Percentiles rank a stretch among this genome's conserved stretches.
phyloP scores from a whole-genome alignment of 1,284 basidiomycete species.

The Fomitopsis betulina region DNA sequence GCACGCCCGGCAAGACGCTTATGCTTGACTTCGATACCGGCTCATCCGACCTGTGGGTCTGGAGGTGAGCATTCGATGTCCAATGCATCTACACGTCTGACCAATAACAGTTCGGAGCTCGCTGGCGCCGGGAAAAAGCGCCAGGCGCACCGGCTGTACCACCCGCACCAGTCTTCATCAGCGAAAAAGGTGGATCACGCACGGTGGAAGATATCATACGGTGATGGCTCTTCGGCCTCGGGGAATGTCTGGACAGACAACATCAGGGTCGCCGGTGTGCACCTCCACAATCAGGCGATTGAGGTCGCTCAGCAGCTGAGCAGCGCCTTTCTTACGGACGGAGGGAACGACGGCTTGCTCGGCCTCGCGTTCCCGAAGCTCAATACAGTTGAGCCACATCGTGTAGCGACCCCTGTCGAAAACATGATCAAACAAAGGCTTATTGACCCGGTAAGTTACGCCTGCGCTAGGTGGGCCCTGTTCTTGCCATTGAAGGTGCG shows the following conservation, averaged over 20 bases:
- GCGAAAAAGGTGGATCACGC: constrained; percentile 26
- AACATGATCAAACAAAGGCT: constrained; percentile 32
- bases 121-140: constrained; percentile 19
- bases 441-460: constrained; percentile 20
- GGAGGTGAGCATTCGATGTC: constrained; percentile 18
- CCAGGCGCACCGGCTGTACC: constrained; percentile 28
- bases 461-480: neutral
- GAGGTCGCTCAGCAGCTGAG: constrained; percentile 33
- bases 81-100: neutral
- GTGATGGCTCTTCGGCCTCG: constrained; percentile 35
- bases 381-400: constrained; percentile 31
- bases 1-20: constrained; percentile 33
- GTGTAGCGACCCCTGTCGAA: constrained; percentile 32
- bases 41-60: constrained; percentile 34
- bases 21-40: constrained; percentile 37
- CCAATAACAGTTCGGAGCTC: constrained; percentile 19
- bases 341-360: constrained; percentile 33
- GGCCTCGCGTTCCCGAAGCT: constrained; percentile 31
- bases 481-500: neutral
- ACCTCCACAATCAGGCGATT: constrained; percentile 30
- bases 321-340: constrained; percentile 30
- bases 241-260: constrained; percentile 31
- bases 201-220: constrained; percentile 36
- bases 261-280: constrained; percentile 29
- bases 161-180: constrained; percentile 29